Conservation (phyloP, 768 basidiomycete species). For the Lentinula detonsa region DNA sequence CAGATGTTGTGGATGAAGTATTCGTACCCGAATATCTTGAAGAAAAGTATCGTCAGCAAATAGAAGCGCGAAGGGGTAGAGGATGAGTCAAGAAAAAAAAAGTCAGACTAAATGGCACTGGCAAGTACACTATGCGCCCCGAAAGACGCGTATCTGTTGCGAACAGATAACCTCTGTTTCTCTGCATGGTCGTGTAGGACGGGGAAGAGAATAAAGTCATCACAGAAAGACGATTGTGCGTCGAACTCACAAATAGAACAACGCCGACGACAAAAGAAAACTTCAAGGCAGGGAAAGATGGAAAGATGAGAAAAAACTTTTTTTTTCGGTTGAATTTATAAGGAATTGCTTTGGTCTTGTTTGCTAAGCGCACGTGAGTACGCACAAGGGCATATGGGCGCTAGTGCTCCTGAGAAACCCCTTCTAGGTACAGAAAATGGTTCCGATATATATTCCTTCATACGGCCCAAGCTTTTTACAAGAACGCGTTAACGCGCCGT, state of each 20-base stretch:
- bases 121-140: conserved; percentile 76
- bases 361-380: no score
- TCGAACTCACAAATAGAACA: no score
- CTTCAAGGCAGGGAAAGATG: no score
- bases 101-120: conserved; percentile 85
- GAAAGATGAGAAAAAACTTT: background rate
- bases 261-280: no score
- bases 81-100: conserved; percentile 10
- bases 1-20: background rate
- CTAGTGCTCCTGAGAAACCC: background rate
- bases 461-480: conserved; percentile 16
- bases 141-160: conserved; percentile 62
- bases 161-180: conserved; percentile 73
- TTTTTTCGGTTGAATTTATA: no score
- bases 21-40: no score
- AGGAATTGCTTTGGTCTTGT: no score
- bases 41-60: no score
- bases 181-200: conserved; percentile 89
- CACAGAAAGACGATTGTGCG: conserved; percentile 17
- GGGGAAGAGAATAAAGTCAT: conserved; percentile 89
- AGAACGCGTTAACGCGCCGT: background rate
- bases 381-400: background rate
- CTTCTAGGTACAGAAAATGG: conserved; percentile 12
- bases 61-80: background rate
- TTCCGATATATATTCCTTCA: conserved; percentile 35